Evolutionary conservation across 768 basidiomycete genomes (phyloP), one percentile per base, ranked within the genome.

Genomic region (Macrocybe gigantea): DNA sequence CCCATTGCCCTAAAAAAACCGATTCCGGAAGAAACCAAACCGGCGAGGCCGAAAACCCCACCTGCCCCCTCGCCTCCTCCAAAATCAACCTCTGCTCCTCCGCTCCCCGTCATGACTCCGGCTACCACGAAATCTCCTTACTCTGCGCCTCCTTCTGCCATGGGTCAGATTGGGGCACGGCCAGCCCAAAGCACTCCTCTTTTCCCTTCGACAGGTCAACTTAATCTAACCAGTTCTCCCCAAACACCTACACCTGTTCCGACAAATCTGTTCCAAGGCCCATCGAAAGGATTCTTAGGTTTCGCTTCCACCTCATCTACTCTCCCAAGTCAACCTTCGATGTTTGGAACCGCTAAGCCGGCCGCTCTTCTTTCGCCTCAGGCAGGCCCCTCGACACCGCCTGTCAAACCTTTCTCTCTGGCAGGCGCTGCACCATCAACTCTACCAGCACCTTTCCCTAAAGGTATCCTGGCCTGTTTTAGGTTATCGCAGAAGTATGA

Each of bases 31-130:
- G 30, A 55, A 10, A 42, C 51, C n/a, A 67, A 65, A 41, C 51
- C 52, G n/a, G 40, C 60, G 36, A 63, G 72, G 43, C 73, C 79
- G 0, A 74, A 69, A 59, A 80, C 78, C 0, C 77, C 82, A 3
- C 75, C 81, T 0, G 54, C 74, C 4, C 66, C 71, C 7, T 55
- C 67, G 3, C 61, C 68, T 51, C 54, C 61, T 31, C 31, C 52
- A 5, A 5, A 32, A 34, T 13, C 31, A 12, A 57, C 53, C n/a
- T 15, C 43, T 44, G 22, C 44, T 9, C 38, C 38, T 41, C 34
- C 33, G 3, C 43, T 53, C 15, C 15, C 52, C 13, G 9, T 35
- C 22, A 15, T 7, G 2, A 12, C 29, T 14, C 33, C 48, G 30
- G 38, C 30, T 5, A 3, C 46, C 6, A 29, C 42, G 5, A 7